Conservation (phyloP, 345 rosid genomes). For the Arabidopsis arenosa region DNA sequence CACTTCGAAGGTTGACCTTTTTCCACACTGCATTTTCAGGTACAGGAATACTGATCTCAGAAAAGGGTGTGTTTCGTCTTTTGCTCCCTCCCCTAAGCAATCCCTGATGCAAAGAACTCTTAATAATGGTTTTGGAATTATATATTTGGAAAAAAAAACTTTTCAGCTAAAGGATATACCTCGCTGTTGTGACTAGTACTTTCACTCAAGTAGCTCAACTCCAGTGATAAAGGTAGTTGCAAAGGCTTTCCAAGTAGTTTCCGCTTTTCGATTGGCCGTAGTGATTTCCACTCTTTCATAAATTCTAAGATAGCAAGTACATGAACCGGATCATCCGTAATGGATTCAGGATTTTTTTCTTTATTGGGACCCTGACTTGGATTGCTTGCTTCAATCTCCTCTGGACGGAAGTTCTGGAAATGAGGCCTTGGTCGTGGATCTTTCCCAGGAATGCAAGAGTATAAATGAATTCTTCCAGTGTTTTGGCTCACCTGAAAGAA, state of each 20-base stretch:
- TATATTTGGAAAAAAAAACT: slow-evolving; percentile 6
- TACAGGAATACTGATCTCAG: slow-evolving; percentile 72
- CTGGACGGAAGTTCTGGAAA: slow-evolving; percentile 78
- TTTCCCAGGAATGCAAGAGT: slow-evolving; percentile 69
- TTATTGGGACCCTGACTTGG: slow-evolving; percentile 34
- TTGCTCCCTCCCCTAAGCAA: slow-evolving; percentile 88
- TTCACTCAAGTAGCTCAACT: slow-evolving; percentile 88
- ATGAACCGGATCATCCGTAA: slow-evolving; percentile 47
- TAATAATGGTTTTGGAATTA: slow-evolving; percentile 27
- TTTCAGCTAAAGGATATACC: slow-evolving; percentile 52
- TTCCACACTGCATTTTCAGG: slow-evolving; percentile 83
- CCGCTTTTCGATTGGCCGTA: slow-evolving; percentile 79
- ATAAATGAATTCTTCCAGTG: slow-evolving; percentile 90
- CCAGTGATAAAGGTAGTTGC: slow-evolving; percentile 84
- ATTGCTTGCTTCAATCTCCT: slow-evolving; percentile 65
- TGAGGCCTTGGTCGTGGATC: slow-evolving; percentile 84
- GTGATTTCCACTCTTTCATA: slow-evolving; percentile 72
- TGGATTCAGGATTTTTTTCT: slow-evolving; percentile 43
- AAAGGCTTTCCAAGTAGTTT: slow-evolving; percentile 85
- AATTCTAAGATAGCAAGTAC: slow-evolving; percentile 62
- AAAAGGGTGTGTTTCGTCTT: slow-evolving; percentile 70
- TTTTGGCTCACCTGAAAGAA: slow-evolving; percentile 81
- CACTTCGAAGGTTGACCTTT: slow-evolving; percentile 58
- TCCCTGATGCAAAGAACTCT: slow-evolving; percentile 61
- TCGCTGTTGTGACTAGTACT: slow-evolving; percentile 61